These are phyloP conservation scores for Trametes elegans DNA, from an alignment of 768 basidiomycete species.

Conservation along the genomic window DNA sequence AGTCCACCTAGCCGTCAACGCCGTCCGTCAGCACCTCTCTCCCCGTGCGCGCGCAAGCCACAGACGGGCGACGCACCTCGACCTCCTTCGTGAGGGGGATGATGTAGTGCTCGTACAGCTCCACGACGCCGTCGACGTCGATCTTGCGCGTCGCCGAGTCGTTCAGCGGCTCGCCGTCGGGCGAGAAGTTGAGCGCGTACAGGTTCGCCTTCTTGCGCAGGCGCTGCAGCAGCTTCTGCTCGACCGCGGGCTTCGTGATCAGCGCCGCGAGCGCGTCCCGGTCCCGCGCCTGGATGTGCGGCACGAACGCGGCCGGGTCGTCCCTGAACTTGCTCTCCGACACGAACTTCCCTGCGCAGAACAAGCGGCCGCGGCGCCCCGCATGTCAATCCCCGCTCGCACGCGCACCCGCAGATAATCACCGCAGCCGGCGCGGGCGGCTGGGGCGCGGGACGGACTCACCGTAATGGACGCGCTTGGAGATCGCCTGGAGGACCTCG, in stretches of 20 bases:
- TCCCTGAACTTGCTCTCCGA: constrained; percentile 95
- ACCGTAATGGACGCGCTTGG: constrained; percentile 98
- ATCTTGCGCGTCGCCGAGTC: constrained; percentile 59
- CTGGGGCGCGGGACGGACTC: constrained; percentile 22
- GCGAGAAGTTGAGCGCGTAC: constrained; percentile 80
- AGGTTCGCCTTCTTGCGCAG: constrained; percentile 79
- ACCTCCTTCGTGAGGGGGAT: constrained; percentile 98
- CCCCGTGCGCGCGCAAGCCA: background rate
- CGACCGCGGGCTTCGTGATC: constrained; percentile 98
- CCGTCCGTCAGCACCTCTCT: background rate
- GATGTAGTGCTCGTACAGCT: constrained; percentile 91
- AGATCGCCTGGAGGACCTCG: constrained; percentile 96
- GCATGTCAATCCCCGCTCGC: no score
- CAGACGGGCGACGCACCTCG: constrained; percentile 59
- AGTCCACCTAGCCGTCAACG: constrained; percentile 82
- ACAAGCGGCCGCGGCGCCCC: background rate
- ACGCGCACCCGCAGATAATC: no score
- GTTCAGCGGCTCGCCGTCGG: constrained; percentile 56
- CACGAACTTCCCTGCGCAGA: constrained; percentile 86
- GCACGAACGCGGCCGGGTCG: constrained; percentile 84
- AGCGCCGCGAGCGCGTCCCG: constrained; percentile 74
- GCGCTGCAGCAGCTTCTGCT: constrained; percentile 76
- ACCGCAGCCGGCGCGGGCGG: background rate
- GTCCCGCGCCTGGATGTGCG: constrained; percentile 84
- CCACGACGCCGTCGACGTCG: constrained; percentile 89